Conservation (phyloP, 1,139 yeast species). For the Pneumocystis carinii region DNA sequence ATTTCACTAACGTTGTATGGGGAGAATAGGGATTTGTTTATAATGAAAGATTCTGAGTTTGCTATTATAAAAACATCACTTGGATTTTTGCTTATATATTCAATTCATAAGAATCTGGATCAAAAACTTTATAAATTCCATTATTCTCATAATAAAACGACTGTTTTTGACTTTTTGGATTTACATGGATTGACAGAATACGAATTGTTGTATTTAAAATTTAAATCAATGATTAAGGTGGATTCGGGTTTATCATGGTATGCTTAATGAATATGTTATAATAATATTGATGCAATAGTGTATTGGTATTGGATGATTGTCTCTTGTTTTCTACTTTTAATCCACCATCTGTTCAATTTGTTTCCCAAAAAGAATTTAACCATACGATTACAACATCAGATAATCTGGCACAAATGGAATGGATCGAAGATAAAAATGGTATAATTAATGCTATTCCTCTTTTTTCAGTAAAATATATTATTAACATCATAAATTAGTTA, state of each 20-base stretch:
- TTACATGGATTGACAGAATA: slow-evolving; percentile 30
- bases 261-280: not conserved
- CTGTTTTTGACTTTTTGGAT: slow-evolving; percentile 23
- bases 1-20: slow-evolving; percentile 22
- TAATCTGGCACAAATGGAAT: slow-evolving; percentile 18
- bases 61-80: slow-evolving; percentile 23
- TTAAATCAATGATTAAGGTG: slow-evolving; percentile 19
- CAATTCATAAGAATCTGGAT: slow-evolving; percentile 17
- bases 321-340: slow-evolving; percentile 21
- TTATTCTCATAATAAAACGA: slow-evolving; percentile 9
- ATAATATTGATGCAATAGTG: slow-evolving; percentile 7
- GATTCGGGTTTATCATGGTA: slow-evolving; percentile 21
- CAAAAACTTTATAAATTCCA: slow-evolving; percentile 20
- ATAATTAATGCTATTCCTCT: slow-evolving; percentile 17
- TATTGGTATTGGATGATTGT: slow-evolving; percentile 21
- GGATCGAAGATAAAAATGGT: slow-evolving; percentile 19
- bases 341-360: slow-evolving; percentile 22
- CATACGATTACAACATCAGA: slow-evolving; percentile 15
- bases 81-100: slow-evolving; percentile 20
- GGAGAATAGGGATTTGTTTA: slow-evolving; percentile 18
- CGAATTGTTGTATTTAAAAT: slow-evolving; percentile 23
- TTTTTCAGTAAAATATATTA: slow-evolving; percentile 11
- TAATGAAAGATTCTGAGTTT: slow-evolving; percentile 23
- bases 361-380: slow-evolving; percentile 18
- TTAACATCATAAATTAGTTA: slow-evolving; percentile 4